A percentile compares a stretch with the other conserved stretches of the same genome.
Evolutionary conservation across 1,284 basidiomycete species (phyloP).

Genomic region (Gomphus sp.): DNA sequence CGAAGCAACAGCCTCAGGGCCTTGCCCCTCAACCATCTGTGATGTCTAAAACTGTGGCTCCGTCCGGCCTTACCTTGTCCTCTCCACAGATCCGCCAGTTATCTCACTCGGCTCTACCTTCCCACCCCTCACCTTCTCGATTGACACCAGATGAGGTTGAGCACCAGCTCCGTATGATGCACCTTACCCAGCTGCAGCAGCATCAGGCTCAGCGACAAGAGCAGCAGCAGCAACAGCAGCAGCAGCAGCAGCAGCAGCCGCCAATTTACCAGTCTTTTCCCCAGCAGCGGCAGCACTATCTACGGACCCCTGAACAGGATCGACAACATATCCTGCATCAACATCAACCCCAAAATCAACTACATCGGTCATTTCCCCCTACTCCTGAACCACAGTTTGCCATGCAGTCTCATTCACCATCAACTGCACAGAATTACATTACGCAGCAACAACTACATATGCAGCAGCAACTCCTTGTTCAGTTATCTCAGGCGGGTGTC

Average conservation of each 20-base stretch:
- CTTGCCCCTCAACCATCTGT: not conserved
- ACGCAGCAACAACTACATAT: conserved; percentile 35
- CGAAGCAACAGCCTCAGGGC: conserved; percentile 23
- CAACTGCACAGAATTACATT: not conserved
- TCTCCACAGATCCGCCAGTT: not conserved
- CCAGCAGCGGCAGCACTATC: conserved; percentile 1
- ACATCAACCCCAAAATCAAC: not conserved
- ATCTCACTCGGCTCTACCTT: not conserved
- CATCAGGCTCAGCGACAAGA: conserved; percentile 24
- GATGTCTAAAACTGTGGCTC: not conserved
- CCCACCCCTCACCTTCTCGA: not conserved
- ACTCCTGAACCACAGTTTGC: conserved; percentile 8
- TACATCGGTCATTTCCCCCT: conserved; percentile 6
- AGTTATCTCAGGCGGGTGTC: conserved; percentile 56
- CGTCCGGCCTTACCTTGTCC: not conserved
- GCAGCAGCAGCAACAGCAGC: conserved; percentile 9
- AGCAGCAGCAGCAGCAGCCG: conserved; percentile 10
- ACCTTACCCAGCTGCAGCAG: conserved; percentile 7
- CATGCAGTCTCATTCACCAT: conserved; percentile 6
- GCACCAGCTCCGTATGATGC: conserved; percentile 10
- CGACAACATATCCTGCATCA: not conserved
- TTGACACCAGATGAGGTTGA: conserved; percentile 4
- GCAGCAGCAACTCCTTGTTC: conserved; percentile 62
- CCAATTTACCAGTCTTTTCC: conserved; percentile 2
- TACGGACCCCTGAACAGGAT: conserved; percentile 8